A percentile compares a stretch with the other conserved stretches of the same genome.
These are phyloP conservation scores for Miscanthus lutarioriparius DNA, from an alignment of 176 grass and related monocot species.

Conservation along the genomic window DNA sequence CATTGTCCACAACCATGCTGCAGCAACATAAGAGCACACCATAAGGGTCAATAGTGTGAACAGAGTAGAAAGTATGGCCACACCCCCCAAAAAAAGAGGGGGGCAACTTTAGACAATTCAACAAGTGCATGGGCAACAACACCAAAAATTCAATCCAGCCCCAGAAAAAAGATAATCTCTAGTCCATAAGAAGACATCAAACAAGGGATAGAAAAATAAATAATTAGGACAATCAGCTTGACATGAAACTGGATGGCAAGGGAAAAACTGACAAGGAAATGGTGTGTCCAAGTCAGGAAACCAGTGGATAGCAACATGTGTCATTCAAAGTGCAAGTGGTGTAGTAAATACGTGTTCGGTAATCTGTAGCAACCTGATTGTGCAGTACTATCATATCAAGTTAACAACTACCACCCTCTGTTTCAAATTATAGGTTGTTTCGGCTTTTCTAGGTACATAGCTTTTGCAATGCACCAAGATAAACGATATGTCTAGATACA, in stretches of 20 bases:
- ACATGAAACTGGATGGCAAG: neutral
- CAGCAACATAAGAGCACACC: constrained; percentile 28
- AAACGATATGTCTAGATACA: neutral
- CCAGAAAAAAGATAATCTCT: too few relatives aligned
- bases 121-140: too few relatives aligned
- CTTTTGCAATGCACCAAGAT: neutral
- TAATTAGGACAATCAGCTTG: neutral
- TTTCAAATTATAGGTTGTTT: neutral
- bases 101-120: neutral
- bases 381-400: neutral
- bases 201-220: too few relatives aligned
- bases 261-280: constrained; percentile 20
- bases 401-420: neutral
- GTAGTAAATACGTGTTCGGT: constrained; percentile 20
- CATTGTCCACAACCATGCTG: constrained; percentile 74
- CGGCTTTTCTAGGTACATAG: neutral
- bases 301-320: neutral
- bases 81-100: neutral
- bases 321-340: constrained; percentile 17
- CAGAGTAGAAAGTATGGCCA: neutral
- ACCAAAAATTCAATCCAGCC: too few relatives aligned
- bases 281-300: constrained; percentile 19
- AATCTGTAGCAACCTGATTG: constrained; percentile 10
- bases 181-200: too few relatives aligned
- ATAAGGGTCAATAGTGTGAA: constrained; percentile 3